These are phyloP conservation scores for Trichoderma atrobrunneum DNA, from an alignment of 2,329 filamentous ascomycete species.

Conservation along the genomic window DNA sequence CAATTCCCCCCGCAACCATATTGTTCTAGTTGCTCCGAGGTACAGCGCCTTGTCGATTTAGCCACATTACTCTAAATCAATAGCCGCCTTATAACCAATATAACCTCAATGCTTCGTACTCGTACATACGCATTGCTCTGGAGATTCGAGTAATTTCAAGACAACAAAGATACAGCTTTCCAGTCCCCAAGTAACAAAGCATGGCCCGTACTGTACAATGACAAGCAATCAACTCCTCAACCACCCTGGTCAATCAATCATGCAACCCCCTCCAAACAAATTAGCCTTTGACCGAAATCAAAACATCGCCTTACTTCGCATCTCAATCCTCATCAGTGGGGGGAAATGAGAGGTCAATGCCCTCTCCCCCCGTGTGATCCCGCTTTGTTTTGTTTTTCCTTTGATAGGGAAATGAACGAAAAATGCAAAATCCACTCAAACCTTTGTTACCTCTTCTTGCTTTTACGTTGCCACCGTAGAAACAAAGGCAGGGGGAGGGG, in stretches of 20 bases:
- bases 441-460: no score
- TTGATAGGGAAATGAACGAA: background rate
- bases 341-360: conserved; percentile 11
- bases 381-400: background rate
- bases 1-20: background rate
- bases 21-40: background rate
- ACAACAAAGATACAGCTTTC: background rate
- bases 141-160: background rate
- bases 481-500: background rate
- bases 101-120: background rate
- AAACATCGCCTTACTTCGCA: background rate
- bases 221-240: background rate
- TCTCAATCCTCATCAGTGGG: background rate
- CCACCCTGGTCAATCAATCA: background rate
- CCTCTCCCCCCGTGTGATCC: background rate
- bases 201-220: background rate
- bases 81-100: background rate
- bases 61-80: background rate
- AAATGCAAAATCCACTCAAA: background rate
- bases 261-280: background rate
- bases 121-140: background rate
- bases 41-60: background rate
- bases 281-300: background rate
- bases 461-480: background rate
- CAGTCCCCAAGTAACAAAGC: background rate